Evolutionary conservation across 371 early-diverging fungal species (phyloP).

Genomic region (Sporodiniella umbellata): DNA sequence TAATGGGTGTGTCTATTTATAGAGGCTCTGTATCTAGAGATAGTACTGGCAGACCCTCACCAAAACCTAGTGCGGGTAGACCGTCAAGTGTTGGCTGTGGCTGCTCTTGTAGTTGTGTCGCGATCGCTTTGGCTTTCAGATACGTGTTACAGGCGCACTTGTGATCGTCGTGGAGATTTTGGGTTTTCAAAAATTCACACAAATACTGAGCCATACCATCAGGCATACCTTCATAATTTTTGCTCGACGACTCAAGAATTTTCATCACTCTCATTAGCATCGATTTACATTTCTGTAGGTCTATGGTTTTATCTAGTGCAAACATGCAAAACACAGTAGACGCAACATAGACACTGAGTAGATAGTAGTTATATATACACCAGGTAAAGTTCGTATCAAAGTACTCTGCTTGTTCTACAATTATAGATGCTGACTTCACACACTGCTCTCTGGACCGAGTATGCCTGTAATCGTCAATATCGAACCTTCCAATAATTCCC

Average conservation of each 20-base stretch:
- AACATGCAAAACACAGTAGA: constrained; percentile 35
- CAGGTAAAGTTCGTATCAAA: constrained; percentile 25
- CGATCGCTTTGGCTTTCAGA: constrained; percentile 23
- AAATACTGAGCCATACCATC: constrained; percentile 27
- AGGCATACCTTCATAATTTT: constrained; percentile 31
- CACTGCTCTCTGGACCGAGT: constrained; percentile 6
- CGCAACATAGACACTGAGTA: constrained; percentile 41
- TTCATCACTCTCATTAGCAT: constrained; percentile 28
- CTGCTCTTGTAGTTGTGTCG: background rate
- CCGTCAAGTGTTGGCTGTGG: background rate
- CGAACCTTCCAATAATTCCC: constrained; percentile 4
- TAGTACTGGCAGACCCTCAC: background rate
- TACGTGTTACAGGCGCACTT: constrained; percentile 7
- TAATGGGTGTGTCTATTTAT: too few relatives aligned
- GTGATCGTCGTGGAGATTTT: constrained; percentile 15
- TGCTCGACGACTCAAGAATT: constrained; percentile 11
- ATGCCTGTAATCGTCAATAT: background rate
- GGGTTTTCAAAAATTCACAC: constrained; percentile 23
- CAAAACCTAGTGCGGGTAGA: background rate
- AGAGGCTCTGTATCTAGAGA: too few relatives aligned
- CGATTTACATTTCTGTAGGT: constrained; percentile 8
- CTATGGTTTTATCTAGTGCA: constrained; percentile 12
- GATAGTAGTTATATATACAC: constrained; percentile 45
- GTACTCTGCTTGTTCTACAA: constrained; percentile 24
- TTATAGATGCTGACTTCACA: constrained; percentile 18